Evolutionary conservation across 345 rosid species (phyloP), one percentile per base, ranked within the genome.

Genomic region (Rhodomyrtus tomentosa): DNA sequence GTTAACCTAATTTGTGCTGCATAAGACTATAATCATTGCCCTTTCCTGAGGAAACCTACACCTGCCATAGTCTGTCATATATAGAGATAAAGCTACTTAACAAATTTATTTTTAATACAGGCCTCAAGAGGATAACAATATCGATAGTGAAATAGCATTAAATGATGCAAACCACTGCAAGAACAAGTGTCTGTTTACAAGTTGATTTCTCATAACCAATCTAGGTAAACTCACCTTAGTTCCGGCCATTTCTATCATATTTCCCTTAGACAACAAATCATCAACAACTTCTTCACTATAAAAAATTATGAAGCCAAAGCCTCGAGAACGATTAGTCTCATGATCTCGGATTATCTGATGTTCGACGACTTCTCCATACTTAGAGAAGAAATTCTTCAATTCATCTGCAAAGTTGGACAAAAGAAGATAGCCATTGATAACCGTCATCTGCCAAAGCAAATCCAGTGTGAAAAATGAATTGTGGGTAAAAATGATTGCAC

Each of bases 181-280:
- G 36, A 62, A 79, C 16, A 79, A 48, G 24, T 74, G 83, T 84
- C 68, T 45, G 55, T 86, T 82, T 62, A 76, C 85, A 91, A 40
- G 83, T 84, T 83, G 84, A 81, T 81, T 81, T 81, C 83, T 62
- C 81, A n/a, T 81, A 85, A 80, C 82, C 83, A 84, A 83, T 84
- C 84, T 82, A 55, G 83, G 62, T 87, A 91, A 87, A 86, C 94
- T 92, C 91, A 96, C 99, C 99, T 94, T 94, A 85, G 94, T 91
- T 86, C 98, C 98, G 7, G 92, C 94, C 98, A 97, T 92, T 90
- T 95, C 98, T 85, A 97, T 92, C 98, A 94, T 95, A 90, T 95
- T 95, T 88, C 98, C 98, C 51, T 93, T 90, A 50, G 96, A 88
- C 86, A 96, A 89, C 86, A 95, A 32, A 76, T 93, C 95, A 88